Conservation (phyloP, 176 grass and related monocot species). For the Dendrocalamus sinicus region DNA sequence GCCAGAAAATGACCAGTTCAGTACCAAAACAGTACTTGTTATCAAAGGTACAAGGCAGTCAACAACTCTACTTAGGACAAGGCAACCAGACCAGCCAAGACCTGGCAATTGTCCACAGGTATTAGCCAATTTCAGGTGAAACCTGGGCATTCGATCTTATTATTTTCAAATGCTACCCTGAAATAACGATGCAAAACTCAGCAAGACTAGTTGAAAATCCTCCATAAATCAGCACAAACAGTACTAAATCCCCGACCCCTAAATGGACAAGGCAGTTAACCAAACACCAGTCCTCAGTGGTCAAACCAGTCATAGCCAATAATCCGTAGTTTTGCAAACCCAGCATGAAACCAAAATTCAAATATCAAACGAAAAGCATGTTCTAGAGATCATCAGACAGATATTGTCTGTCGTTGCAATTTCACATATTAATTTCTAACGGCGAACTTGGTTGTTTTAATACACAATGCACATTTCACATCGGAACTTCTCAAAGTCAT, state of each 20-base stretch:
- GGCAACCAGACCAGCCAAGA: not conserved
- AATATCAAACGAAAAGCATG: not conserved
- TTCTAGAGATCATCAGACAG: not conserved
- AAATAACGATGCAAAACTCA: not conserved
- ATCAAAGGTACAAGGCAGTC: not conserved
- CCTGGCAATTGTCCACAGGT: not conserved
- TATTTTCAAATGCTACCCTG: not conserved
- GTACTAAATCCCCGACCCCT: not conserved
- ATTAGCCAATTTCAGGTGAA: not conserved
- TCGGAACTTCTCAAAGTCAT: not conserved
- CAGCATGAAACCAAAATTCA: not conserved
- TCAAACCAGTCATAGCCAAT: too few species aligned
- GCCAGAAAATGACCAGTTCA: not conserved
- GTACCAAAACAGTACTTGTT: not conserved
- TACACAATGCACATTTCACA: not conserved
- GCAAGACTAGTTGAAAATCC: not conserved
- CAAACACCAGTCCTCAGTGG: too few species aligned
- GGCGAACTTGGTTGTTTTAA: not conserved
- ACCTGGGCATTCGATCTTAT: not conserved
- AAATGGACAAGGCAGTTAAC: not conserved
- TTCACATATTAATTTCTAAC: constrained; percentile 10
- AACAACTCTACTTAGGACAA: not conserved
- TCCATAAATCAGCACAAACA: not conserved
- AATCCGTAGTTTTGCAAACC: not conserved
- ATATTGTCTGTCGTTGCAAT: not conserved